Percentiles rank a stretch among this genome's conserved stretches.
Evolutionary conservation across 768 basidiomycete species (phyloP).

Genomic region (Leucocoprinus leucothites): DNA sequence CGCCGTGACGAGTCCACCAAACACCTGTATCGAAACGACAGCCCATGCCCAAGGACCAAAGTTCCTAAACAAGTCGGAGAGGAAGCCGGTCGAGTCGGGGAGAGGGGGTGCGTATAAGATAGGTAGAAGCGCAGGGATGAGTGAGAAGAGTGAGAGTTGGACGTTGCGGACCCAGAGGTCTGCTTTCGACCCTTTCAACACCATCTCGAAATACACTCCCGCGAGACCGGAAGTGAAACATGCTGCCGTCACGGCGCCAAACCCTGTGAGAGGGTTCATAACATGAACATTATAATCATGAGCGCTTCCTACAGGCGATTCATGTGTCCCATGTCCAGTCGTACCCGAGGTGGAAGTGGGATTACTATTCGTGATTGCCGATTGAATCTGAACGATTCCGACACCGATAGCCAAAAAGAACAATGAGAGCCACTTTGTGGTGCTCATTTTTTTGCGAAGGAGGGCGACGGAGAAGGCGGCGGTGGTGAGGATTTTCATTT

Average conservation of each 20-base stretch:
- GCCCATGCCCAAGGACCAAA: constrained; percentile 97
- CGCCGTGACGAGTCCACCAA: constrained; percentile 92
- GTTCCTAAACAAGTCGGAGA: constrained; percentile 70
- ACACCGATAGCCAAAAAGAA: constrained; percentile 90
- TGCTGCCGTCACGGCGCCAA: constrained; percentile 84
- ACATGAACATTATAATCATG: constrained; percentile 68
- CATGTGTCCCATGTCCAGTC: background rate
- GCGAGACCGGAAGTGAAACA: constrained; percentile 96
- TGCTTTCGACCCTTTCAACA: constrained; percentile 82
- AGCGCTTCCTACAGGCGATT: constrained; percentile 58
- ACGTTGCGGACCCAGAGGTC: constrained; percentile 98
- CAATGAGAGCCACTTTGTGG: constrained; percentile 83
- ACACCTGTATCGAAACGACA: constrained; percentile 84
- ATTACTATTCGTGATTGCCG: constrained; percentile 31
- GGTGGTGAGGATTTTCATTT: constrained; percentile 98
- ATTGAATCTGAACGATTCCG: constrained; percentile 93
- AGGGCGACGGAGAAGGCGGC: constrained; percentile 88
- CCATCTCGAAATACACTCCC: constrained; percentile 98
- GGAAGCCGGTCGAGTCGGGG: constrained; percentile 42
- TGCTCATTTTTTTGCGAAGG: constrained; percentile 68
- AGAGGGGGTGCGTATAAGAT: constrained; percentile 54
- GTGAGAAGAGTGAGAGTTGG: constrained; percentile 91
- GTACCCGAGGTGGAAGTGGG: constrained; percentile 3
- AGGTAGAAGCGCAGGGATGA: constrained; percentile 85
- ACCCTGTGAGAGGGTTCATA: constrained; percentile 85